Base-by-base conservation (phyloP, 2,329 filamentous ascomycete species). In the Pseudogymnoascus sp. region DNA sequence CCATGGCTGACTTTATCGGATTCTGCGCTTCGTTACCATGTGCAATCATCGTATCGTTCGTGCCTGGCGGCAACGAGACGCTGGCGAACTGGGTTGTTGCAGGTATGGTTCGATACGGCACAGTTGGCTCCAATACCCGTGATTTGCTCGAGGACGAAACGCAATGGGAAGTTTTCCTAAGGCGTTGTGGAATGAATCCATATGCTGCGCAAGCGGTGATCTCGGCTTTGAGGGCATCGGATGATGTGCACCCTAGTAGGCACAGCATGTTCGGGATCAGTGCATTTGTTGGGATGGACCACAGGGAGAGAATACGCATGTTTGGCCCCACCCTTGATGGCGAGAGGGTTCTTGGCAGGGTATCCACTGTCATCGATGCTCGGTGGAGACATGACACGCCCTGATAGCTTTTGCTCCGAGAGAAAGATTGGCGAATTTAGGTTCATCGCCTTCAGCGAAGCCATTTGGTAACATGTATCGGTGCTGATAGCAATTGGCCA, bases 131-230 rank as follows among this genome's bases (percentile, higher is more conserved):
- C 2, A 21, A 4, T 38, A 59, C 40, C n/a, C 64, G 67, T 62
- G 73, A 69, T 31, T 70, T 84, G 31, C 69, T 82, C 6, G 73
- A 82, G 14, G 81, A 84, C 0, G 87, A 90, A 73, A 86, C 85
- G 0, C 72, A 77, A 35, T 89, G 85, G 85, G 89, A 92, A 71
- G 53, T 84, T 8, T 88, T 89, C 65, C 76, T 92, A 23, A 79
- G 88, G 12, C 77, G 79, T 23, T 80, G 81, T 1, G 89, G 89
- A 0, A 73, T 91, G 70, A 92, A 92, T 72, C 80, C 83, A 0
- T 91, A 84, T 71, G 88, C 88, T 2, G 89, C 89, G 2, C 88
- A 91, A 71, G 77, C 78, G 8, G 77, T 91, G 1, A 74, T 90
- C 35, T 76, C 75, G 0, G 71, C 73, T n/a, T 63, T 85, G 11